Base-by-base conservation (phyloP, 495 filamentous ascomycete species). In the Hyaloscypha bicolor region DNA sequence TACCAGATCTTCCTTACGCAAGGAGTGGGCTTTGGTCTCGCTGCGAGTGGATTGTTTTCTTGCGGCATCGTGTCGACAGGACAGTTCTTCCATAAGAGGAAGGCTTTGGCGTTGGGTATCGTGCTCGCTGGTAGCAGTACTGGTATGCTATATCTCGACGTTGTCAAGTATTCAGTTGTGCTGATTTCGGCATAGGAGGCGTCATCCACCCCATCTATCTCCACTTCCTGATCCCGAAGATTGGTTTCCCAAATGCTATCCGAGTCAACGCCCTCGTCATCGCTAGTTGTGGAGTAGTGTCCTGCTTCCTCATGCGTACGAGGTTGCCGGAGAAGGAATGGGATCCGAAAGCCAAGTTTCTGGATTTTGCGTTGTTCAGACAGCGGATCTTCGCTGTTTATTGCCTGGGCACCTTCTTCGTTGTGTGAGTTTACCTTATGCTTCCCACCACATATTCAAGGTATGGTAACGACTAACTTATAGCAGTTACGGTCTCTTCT, bases 1-100 rank as follows among this genome's bases (percentile, higher is more conserved):
- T 93, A 86, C 84, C 91, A 93, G 63, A 73, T 94, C 0, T 86
- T 94, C 70, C 82, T 94, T 4, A 81, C 90, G 0, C 91, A 94
- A 70, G 91, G 90, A 3, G 62, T 95, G 22, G 89, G 0, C 87
- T 86, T 65, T 52, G 63, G 63, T 16, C n/a, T 58, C 4, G 19
- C 30, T 22, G 53, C 63, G 3, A 21, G 19, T 48, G 63, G 63
- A 4, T 21, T 65, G 16, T 58, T 59, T n/a, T 64, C 37, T n/a
- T 64, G 62, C 25, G 62, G 53, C 16, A 29, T 56, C 11, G 53
- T 56, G 9, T 71, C 94, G 4, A 79, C 90, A 29, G 83, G 88
- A 2, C 88, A 25, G 82, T 93, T 91, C 70, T 94, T 94, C 71
- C 79, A 77, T 29, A 85, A 79, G 71, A 85, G 62, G 14, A 64